phyloP scores from a whole-genome alignment of 805 yeast genomes.

The Wickerhamomyces sydowiorum region DNA sequence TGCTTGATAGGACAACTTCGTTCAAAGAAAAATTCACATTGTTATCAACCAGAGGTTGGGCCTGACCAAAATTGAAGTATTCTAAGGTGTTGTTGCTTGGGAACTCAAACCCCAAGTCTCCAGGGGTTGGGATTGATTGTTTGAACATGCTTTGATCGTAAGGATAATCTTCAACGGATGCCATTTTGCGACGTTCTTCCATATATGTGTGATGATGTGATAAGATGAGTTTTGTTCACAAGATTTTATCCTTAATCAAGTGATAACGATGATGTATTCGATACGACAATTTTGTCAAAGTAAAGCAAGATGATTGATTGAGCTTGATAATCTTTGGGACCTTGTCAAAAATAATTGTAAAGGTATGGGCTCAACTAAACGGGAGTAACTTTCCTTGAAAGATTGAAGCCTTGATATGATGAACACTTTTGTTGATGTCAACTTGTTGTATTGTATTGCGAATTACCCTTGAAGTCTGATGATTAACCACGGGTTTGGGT shows the following conservation, averaged over 20 bases:
- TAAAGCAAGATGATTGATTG: background rate
- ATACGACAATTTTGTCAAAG: background rate
- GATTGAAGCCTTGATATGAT: too few relatives aligned
- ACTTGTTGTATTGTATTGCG: too few relatives aligned
- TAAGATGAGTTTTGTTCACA: background rate
- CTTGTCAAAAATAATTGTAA: too few relatives aligned
- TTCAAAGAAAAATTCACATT: background rate
- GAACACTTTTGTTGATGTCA: too few relatives aligned
- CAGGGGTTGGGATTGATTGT: background rate
- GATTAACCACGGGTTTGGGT: too few relatives aligned
- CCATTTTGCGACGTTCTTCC: background rate
- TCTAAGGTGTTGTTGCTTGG: slow-evolving; percentile 5
- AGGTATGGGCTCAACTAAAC: too few relatives aligned
- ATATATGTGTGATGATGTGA: background rate
- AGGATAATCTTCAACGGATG: slow-evolving; percentile 6
- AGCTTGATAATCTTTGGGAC: background rate
- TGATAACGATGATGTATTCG: background rate
- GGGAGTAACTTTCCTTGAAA: too few relatives aligned
- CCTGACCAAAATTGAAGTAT: background rate
- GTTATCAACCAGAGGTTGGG: background rate
- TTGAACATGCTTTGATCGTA: slow-evolving; percentile 1
- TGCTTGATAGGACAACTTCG: background rate
- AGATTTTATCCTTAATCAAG: background rate
- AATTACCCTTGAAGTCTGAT: too few relatives aligned
- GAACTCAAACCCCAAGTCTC: background rate